Base-by-base conservation (phyloP, 2,329 filamentous ascomycete species). In the Penicillium sp. region DNA sequence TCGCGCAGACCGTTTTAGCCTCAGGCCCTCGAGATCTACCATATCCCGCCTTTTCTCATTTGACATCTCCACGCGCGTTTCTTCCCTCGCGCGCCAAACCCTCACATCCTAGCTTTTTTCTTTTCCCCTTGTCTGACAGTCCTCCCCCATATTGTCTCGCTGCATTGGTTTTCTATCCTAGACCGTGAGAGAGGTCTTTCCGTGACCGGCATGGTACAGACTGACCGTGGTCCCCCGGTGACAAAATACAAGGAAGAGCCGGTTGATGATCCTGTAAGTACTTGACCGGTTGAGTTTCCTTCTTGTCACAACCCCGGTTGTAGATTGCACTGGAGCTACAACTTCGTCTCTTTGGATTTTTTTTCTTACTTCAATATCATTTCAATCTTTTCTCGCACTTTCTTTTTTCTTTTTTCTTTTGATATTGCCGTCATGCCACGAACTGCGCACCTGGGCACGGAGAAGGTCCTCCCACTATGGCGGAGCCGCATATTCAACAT, bases 161-260 rank as follows among this genome's bases (percentile, higher is more conserved):
- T 44, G 29, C 37, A 42, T 54, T 50, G 52, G 51, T 49, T 58
- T 57, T 65, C 56, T 46, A 58, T 58, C 56, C 51, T 53, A 61
- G 64, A 53, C 66, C 55, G 57, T 58, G 55, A 55, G 56, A 52
- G 49, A 66, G 66, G 62, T 66, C 67, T 66, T 66, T 67, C 64
- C 66, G 73, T 75, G 73, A 72, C 73, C 64, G 71, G 72, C 65
- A 75, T 76, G 73, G 71, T 75, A 69, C 74, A 75, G 63, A 69
- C 72, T 67, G 74, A 74, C 65, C 68, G 75, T 57, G 70, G 65
- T 65, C 70, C 70, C 67, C 63, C 68, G 56, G 58, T 64, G 54
- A 62, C 73, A 58, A 75, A 72, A 60, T 80, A 79, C 73, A 80
- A 80, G 72, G 76, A 79, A 69, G 77, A 79, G 58, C 70, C 76